phyloP scores from a whole-genome alignment of 2,329 filamentous ascomycete species.

The Fusarium neocosmosporiellum region DNA sequence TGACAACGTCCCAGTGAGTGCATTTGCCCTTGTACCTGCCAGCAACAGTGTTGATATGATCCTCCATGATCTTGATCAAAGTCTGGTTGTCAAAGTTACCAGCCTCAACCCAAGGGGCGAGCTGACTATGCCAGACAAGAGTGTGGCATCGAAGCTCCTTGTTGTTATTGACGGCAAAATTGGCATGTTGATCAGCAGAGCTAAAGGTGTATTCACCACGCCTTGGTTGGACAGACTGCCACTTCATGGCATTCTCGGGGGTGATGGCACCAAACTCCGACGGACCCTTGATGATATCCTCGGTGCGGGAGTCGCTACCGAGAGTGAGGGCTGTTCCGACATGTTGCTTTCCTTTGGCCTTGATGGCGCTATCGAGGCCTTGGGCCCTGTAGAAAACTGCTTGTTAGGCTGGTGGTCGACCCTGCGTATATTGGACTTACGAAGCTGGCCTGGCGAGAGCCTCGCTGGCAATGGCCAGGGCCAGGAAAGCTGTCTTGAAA shows the following conservation, averaged over 20 bases:
- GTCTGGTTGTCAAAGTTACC: constrained; percentile 60
- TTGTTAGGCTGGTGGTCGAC: neutral
- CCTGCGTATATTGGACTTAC: neutral
- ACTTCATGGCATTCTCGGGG: constrained; percentile 61
- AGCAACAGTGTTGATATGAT: constrained; percentile 61
- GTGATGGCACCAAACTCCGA: constrained; percentile 69
- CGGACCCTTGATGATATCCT: constrained; percentile 60
- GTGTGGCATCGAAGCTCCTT: constrained; percentile 71
- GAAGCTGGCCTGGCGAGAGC: neutral
- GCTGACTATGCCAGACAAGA: constrained; percentile 55
- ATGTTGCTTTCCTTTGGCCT: constrained; percentile 52
- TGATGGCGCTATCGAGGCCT: constrained; percentile 41
- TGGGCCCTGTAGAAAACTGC: neutral
- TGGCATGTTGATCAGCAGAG: constrained; percentile 59
- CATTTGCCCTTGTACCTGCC: constrained; percentile 59
- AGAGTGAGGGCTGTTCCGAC: constrained; percentile 71
- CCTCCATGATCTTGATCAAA: constrained; percentile 62
- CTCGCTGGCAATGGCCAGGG: neutral
- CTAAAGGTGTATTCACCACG: constrained; percentile 66
- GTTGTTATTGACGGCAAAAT: constrained; percentile 55
- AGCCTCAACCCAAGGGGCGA: constrained; percentile 42
- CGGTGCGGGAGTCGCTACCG: constrained; percentile 57
- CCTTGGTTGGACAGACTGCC: constrained; percentile 67
- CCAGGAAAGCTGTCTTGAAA: neutral
- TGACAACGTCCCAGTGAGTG: constrained; percentile 66